phyloP scores from a whole-genome alignment of 441 rosid genomes.

The Bruguiera hainesii region DNA sequence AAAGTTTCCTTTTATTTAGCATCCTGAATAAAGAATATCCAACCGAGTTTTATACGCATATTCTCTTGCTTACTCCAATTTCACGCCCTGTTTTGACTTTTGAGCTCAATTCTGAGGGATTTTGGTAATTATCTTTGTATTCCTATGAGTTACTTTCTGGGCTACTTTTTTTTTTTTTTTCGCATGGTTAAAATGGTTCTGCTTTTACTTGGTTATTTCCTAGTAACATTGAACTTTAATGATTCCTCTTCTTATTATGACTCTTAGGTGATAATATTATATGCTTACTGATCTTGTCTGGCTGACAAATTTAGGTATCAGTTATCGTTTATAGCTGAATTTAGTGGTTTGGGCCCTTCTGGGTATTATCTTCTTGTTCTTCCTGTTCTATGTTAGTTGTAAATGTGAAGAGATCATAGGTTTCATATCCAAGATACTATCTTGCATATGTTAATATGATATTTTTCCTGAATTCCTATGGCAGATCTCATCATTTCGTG shows the following conservation, averaged over 20 bases:
- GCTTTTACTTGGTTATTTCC: slow-evolving; percentile 13
- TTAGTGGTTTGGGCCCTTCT: too few relatives aligned
- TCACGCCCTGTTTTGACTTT: not conserved
- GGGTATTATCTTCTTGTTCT: too few relatives aligned
- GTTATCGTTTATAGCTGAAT: too few relatives aligned
- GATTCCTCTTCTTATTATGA: slow-evolving; percentile 24
- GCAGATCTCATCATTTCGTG: slow-evolving; percentile 96
- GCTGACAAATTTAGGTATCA: too few relatives aligned
- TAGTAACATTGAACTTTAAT: slow-evolving; percentile 21
- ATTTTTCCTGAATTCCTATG: slow-evolving; percentile 20
- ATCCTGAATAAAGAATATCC: slow-evolving; percentile 20
- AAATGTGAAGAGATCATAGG: too few relatives aligned
- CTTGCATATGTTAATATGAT: too few relatives aligned
- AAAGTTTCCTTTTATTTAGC: slow-evolving; percentile 20
- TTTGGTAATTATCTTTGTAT: not conserved
- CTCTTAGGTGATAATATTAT: slow-evolving; percentile 4
- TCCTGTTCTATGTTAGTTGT: too few relatives aligned
- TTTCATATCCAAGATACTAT: too few relatives aligned
- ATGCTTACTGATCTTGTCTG: not conserved
- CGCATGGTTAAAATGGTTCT: slow-evolving; percentile 6
- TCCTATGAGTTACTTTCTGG: not conserved
- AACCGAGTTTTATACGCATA: slow-evolving; percentile 20
- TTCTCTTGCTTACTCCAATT: slow-evolving; percentile 6
- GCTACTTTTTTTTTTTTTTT: not conserved
- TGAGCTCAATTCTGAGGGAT: not conserved